A percentile compares a stretch with the other conserved stretches of the same genome.
Conservation (phyloP, 2,329 filamentous ascomycete genomes). For the Emmonsiellopsis sp. region DNA sequence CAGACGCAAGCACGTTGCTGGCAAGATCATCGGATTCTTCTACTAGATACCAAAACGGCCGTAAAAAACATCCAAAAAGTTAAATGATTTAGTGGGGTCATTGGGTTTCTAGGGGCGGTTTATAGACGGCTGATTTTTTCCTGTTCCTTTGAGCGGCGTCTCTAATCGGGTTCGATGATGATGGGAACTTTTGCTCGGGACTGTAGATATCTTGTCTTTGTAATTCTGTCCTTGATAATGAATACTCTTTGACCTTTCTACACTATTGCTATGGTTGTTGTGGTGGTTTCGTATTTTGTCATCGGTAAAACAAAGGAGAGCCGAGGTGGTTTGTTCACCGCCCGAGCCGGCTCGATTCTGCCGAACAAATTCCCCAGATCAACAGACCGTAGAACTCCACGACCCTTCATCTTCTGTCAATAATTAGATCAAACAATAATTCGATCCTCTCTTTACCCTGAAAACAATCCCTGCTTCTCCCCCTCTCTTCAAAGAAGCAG, state of each 20-base stretch:
- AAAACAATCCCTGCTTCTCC: background rate
- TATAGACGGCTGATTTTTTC: background rate
- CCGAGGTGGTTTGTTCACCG: slow-evolving; percentile 8
- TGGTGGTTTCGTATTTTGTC: background rate
- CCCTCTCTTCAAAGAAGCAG: background rate
- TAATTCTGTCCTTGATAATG: background rate
- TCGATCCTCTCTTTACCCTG: background rate
- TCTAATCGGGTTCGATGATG: background rate
- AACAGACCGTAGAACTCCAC: background rate
- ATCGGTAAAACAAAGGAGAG: background rate
- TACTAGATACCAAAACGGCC: slow-evolving; percentile 53
- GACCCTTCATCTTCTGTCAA: background rate
- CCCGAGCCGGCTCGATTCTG: slow-evolving; percentile 1
- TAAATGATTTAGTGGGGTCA: slow-evolving; percentile 1
- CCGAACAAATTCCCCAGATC: background rate
- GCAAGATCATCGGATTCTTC: slow-evolving; percentile 99
- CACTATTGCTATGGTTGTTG: background rate
- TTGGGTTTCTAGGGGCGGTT: background rate
- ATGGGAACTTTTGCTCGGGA: background rate
- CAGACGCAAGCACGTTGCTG: slow-evolving; percentile 94
- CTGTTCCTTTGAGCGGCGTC: background rate
- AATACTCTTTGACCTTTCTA: background rate
- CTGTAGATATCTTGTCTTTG: background rate
- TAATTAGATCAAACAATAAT: background rate
- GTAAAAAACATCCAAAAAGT: background rate